Evolutionary conservation across 352 stramenopile species (phyloP).

Genomic region (Hyaloperonospora brassicae): DNA sequence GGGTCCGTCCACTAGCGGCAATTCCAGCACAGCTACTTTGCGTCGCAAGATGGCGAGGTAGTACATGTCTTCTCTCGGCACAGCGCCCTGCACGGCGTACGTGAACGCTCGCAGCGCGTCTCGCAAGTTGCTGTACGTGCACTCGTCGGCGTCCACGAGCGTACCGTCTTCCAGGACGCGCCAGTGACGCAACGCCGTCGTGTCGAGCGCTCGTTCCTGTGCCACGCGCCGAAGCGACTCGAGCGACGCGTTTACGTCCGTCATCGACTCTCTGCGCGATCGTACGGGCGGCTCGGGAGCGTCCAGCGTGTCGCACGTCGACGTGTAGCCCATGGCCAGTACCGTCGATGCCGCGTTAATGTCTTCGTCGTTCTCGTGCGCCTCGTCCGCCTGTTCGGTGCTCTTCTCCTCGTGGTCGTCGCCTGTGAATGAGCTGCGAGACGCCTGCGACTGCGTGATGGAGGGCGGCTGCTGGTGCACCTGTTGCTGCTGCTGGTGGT

Average conservation of each 20-base stretch:
- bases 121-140: conserved; percentile 38
- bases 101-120: conserved; percentile 43
- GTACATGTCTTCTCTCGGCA: conserved; percentile 64
- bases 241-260: conserved; percentile 26
- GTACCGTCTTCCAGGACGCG: conserved; percentile 33
- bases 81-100: conserved; percentile 24
- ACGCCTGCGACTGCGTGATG: neutral
- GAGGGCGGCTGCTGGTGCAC: no score
- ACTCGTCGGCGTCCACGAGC: conserved; percentile 31
- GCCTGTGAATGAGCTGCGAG: conserved; percentile 2
- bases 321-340: conserved; percentile 8
- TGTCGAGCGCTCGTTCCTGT: conserved; percentile 35
- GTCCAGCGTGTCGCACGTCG: neutral
- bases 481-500: no score
- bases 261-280: conserved; percentile 19
- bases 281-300: neutral
- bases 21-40: conserved; percentile 36
- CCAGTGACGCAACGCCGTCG: conserved; percentile 28
- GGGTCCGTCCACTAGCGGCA: conserved; percentile 63
- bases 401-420: conserved; percentile 8
- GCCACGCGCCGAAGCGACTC: conserved; percentile 26
- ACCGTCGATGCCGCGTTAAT: conserved; percentile 13
- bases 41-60: conserved; percentile 59
- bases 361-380: conserved; percentile 9
- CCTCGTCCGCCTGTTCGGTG: neutral